phyloP scores from a whole-genome alignment of 1,139 yeast species.

The Candida sp. region DNA sequence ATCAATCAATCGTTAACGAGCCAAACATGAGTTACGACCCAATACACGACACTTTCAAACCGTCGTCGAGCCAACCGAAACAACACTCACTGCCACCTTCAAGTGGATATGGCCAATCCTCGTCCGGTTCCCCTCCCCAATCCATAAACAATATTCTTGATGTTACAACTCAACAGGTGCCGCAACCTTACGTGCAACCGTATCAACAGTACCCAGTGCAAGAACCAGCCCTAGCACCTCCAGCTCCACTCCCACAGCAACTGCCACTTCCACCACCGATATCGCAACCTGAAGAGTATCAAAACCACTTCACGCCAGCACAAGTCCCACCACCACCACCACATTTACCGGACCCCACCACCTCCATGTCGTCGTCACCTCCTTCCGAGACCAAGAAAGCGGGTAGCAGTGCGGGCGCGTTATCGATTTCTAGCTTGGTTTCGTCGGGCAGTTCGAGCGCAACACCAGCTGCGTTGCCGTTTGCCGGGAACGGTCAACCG shows the following conservation, averaged over 20 bases:
- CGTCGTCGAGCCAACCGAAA: slow-evolving; percentile 7
- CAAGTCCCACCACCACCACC: background rate
- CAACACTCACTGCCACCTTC: slow-evolving; percentile 3
- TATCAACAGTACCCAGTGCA: background rate
- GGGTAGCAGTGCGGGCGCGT: slow-evolving; percentile 9
- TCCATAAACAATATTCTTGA: slow-evolving; percentile 3
- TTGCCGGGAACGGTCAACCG: slow-evolving; percentile 5
- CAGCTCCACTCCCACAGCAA: background rate
- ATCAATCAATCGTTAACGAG: background rate
- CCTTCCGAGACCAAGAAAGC: background rate
- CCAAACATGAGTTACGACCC: slow-evolving; percentile 36
- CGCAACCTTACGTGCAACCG: background rate
- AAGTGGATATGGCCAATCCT: background rate
- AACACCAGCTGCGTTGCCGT: slow-evolving; percentile 6
- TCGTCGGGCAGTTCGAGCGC: slow-evolving; percentile 2
- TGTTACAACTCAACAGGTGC: background rate
- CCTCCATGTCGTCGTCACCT: background rate
- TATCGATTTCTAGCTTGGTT: slow-evolving; percentile 17
- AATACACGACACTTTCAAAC: slow-evolving; percentile 29
- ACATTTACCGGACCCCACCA: background rate
- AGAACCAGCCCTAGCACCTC: background rate
- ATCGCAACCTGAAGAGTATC: background rate
- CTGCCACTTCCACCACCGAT: background rate
- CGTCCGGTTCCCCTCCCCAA: slow-evolving; percentile 9
- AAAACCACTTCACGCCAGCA: background rate